phyloP scores from a whole-genome alignment of 2,329 filamentous ascomycete species.

The Paramyrothecium roridum region DNA sequence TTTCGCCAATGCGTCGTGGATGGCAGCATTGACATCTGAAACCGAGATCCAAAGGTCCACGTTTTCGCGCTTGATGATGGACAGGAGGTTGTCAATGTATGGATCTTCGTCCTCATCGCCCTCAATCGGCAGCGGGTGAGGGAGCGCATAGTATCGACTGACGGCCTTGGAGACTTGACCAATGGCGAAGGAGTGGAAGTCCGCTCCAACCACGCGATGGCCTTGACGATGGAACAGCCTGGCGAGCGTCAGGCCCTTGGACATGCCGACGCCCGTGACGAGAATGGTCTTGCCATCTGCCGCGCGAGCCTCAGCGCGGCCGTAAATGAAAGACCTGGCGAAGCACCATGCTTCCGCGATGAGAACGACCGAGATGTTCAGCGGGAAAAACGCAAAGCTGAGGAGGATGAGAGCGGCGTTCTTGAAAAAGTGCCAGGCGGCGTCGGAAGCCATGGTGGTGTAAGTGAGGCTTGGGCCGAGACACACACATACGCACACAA shows the following conservation, averaged over 20 bases:
- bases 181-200: slow-evolving; percentile 51
- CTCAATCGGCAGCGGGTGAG: slow-evolving; percentile 18
- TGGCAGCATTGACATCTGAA: slow-evolving; percentile 62
- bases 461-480: neutral
- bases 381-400: slow-evolving; percentile 40
- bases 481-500: too few species aligned
- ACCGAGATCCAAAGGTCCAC: slow-evolving; percentile 73
- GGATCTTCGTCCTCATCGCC: slow-evolving; percentile 31
- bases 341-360: slow-evolving; percentile 15
- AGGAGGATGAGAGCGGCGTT: slow-evolving; percentile 20
- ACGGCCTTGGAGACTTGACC: slow-evolving; percentile 59
- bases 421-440: slow-evolving; percentile 14
- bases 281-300: slow-evolving; percentile 47
- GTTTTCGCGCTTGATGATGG: slow-evolving; percentile 56
- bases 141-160: slow-evolving; percentile 47
- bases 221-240: slow-evolving; percentile 61
- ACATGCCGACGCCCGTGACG: slow-evolving; percentile 71
- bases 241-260: slow-evolving; percentile 65
- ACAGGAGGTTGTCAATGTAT: slow-evolving; percentile 56
- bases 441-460: slow-evolving; percentile 1
- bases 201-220: slow-evolving; percentile 70
- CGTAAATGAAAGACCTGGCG: neutral
- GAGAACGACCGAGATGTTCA: slow-evolving; percentile 41
- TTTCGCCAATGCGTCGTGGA: slow-evolving; percentile 65
- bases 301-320: neutral